These are phyloP conservation scores for Phytophthora sp. DNA, from an alignment of 352 stramenopile species.

Conservation along the genomic window DNA sequence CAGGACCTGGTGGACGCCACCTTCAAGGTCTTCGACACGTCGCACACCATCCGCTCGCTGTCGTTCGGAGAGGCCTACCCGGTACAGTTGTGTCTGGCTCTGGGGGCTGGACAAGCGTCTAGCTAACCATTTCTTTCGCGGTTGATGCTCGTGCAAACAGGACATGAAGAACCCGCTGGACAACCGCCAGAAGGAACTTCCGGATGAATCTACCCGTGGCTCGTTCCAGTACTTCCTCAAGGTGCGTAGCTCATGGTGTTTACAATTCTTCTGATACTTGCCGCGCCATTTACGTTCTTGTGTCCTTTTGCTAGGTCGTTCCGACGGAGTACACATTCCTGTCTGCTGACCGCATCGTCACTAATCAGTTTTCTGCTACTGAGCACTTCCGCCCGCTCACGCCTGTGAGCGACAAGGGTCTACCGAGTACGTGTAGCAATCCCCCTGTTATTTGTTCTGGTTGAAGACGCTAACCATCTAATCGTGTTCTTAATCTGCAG, in stretches of 20 bases:
- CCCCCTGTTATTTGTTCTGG: not conserved
- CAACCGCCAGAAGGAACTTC: constrained; percentile 62
- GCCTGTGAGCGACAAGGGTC: constrained; percentile 85
- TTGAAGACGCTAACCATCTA: constrained; percentile 10
- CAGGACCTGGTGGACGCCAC: constrained; percentile 70
- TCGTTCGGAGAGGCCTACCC: constrained; percentile 81
- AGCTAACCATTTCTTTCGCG: not conserved
- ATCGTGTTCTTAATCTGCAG: constrained; percentile 42
- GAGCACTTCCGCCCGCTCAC: constrained; percentile 93
- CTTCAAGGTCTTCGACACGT: constrained; percentile 80
- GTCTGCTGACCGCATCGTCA: constrained; percentile 86
- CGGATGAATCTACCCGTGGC: constrained; percentile 50
- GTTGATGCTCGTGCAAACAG: no score
- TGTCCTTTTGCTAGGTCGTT: constrained; percentile 83
- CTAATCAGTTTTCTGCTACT: constrained; percentile 99
- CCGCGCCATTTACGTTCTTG: not conserved
- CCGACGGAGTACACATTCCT: constrained; percentile 95
- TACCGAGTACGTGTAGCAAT: constrained; percentile 74
- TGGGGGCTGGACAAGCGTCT: not conserved
- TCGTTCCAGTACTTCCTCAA: constrained; percentile 89
- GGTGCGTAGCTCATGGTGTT: constrained; percentile 31
- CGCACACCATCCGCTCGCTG: constrained; percentile 67
- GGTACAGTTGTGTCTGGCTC: constrained; percentile 32
- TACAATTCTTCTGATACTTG: not conserved
- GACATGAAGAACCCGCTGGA: constrained; percentile 89